Percentiles rank a stretch among this genome's conserved stretches.
phyloP scores from a whole-genome alignment of 2,329 filamentous ascomycete genomes.

The Venturia nashicola region DNA sequence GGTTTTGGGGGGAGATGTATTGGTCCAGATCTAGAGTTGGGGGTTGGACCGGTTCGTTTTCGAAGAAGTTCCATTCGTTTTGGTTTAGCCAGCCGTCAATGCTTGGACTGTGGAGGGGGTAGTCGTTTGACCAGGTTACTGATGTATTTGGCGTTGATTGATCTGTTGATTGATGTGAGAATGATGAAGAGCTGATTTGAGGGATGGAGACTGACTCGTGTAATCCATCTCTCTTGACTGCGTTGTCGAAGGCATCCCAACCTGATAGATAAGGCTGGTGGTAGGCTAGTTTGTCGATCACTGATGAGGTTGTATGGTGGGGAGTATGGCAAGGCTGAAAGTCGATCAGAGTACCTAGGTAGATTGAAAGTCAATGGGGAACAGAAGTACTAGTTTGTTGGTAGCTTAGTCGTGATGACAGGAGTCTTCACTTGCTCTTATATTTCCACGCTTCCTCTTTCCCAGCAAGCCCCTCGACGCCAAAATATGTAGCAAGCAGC shows the following conservation, averaged over 20 bases:
- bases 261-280: background rate
- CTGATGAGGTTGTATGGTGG: background rate
- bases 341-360: background rate
- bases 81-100: background rate
- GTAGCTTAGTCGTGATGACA: background rate
- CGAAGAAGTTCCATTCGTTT: background rate
- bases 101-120: background rate
- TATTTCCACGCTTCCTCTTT: background rate
- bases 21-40: background rate
- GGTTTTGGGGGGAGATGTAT: background rate
- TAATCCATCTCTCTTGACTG: background rate
- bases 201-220: background rate
- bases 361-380: background rate
- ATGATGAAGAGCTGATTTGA: background rate
- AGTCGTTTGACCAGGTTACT: background rate
- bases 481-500: background rate
- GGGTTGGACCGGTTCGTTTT: background rate
- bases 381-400: background rate
- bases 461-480: background rate
- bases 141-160: background rate
- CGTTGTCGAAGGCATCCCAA: background rate
- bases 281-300: background rate
- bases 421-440: background rate
- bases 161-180: background rate
- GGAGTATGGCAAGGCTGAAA: background rate